These are phyloP conservation scores for Stephanodiscus minutulus DNA, from an alignment of 108 stramenopile genomes.

Conservation along the genomic window DNA sequence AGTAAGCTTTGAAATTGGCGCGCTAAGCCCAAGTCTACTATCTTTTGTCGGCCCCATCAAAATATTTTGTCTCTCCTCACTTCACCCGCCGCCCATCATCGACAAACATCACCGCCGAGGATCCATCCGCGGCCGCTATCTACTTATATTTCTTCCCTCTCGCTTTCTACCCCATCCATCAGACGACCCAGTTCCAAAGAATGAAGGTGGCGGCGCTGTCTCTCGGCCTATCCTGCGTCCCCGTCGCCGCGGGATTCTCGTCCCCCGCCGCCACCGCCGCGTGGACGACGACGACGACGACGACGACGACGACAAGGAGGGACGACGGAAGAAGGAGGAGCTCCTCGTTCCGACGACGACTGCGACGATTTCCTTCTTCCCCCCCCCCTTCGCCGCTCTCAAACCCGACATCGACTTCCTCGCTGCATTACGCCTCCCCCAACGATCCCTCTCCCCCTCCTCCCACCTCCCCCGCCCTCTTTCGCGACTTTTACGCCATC, in stretches of 20 bases:
- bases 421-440: conserved; percentile 1
- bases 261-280: conserved; percentile 25
- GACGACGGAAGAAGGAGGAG: not conserved
- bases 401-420: no score
- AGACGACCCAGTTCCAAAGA: no score
- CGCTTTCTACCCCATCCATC: not conserved
- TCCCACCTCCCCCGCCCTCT: conserved; percentile 59
- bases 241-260: conserved; percentile 38
- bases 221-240: conserved; percentile 22
- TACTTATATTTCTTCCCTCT: no score
- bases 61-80: no score
- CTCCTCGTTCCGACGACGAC: not conserved
- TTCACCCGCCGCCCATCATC: no score
- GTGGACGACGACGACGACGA: conserved; percentile 8
- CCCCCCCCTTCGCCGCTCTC: not conserved
- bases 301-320: not conserved
- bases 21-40: not conserved
- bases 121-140: no score
- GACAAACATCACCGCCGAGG: no score
- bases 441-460: conserved; percentile 32
- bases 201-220: conserved; percentile 27
- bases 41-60: no score
- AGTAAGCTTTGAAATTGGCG: no score
- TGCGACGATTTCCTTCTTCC: not conserved
- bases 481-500: conserved; percentile 80